A percentile compares a stretch with the other conserved stretches of the same genome.
Conservation (phyloP, 495 filamentous ascomycete species). For the Penicillium verhagenii region DNA sequence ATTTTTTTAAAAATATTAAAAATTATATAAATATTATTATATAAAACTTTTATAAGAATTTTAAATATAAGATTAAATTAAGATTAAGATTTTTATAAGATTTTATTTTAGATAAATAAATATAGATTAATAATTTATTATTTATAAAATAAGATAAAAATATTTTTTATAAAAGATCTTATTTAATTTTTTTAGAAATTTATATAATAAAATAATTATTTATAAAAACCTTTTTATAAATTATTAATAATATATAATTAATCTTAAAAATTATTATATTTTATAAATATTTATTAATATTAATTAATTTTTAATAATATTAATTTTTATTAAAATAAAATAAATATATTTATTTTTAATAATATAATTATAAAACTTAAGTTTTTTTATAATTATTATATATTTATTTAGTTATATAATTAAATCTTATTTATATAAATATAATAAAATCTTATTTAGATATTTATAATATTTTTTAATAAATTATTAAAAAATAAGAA, state of each 20-base stretch:
- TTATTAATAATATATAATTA: not conserved
- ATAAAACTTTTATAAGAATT: not conserved
- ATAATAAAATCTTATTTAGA: not conserved
- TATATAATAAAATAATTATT: not conserved
- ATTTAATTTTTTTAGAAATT: not conserved
- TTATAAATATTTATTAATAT: not conserved
- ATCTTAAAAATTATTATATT: not conserved
- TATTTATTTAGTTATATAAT: not conserved
- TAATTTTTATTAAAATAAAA: not conserved
- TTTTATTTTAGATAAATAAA: not conserved
- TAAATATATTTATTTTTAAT: not conserved
- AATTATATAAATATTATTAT: not conserved
- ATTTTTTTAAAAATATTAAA: not conserved
- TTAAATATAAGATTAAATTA: not conserved
- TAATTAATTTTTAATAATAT: not conserved
- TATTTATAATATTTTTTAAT: not conserved
- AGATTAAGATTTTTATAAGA: not conserved
- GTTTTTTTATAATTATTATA: not conserved
- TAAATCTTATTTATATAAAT: not conserved
- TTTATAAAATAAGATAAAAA: not conserved
- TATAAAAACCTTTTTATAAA: not conserved
- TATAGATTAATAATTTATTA: not conserved
- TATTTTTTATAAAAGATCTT: not conserved
- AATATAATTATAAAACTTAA: not conserved
- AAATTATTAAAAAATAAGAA: not conserved